Evolutionary conservation across 2,329 filamentous ascomycete genomes (phyloP), one percentile per base, ranked within the genome.

Genomic region (Samsoniella hepiali): DNA sequence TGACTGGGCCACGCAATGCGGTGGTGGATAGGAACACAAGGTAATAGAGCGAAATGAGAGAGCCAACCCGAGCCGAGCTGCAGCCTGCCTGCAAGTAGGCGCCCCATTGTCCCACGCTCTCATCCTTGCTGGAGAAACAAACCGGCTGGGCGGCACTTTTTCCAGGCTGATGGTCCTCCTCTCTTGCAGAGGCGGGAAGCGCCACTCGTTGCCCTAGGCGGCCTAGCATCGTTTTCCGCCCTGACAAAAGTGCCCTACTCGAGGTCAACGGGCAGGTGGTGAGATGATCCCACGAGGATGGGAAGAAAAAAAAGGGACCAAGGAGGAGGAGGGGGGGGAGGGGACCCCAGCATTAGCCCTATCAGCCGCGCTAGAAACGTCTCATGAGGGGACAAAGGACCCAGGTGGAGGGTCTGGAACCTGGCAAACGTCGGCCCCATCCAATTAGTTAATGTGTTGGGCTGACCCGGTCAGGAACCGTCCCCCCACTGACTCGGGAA

Each of bases 1-100:
- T 22, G 22, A 22, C 22, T 22, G 10, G 47, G 57, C 57, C 57
- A 59, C 45, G 57, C 57, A 59, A 36, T 58, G 13, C 22, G n/a
- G 34, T 38, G 34, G 34, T 38, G 34, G 34, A 38, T 38, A n/a
- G 56, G 10, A 38, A 27, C 3, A 29, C 15, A 29, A 45, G 17
- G 22, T 13, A 32, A 15, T 22, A 44, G 42, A 58, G 42, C 40
- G 40, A 58, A 9, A 36, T 34, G 55, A 45, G 51, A 27, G 34
- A 40, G 11, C n/a, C 54, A 31, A 57, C 31, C 8, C 27, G 54
- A 45, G 54, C 29, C 38, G 38, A 40, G 38, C 38, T 40, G 38
- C 38, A 40, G 38, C 38, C 38, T 40, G 38, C 0, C 34, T 40
- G 51, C 51, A 58, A 58, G 31, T 34, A 32, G 29, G 22, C 22